Conservation (phyloP, 208 protist species). For the Leishmania mexicana region DNA sequence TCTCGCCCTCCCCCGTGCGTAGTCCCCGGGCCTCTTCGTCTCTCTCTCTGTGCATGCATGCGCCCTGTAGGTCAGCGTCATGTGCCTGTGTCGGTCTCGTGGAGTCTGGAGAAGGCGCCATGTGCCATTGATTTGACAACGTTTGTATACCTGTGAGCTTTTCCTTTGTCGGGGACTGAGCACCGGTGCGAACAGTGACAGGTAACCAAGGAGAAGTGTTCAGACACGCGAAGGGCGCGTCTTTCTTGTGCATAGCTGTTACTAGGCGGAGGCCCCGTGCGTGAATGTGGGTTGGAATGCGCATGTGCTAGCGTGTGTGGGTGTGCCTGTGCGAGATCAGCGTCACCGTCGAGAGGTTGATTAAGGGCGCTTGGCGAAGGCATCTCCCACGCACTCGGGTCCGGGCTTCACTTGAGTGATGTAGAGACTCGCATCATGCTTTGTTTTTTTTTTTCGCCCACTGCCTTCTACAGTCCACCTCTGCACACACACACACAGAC, state of each 20-base stretch:
- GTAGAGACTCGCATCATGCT: constrained; percentile 2
- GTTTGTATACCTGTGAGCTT: not conserved
- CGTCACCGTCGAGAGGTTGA: not conserved
- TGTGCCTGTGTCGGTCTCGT: not conserved
- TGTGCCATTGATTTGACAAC: not conserved
- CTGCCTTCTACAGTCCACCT: not conserved
- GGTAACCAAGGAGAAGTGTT: not conserved
- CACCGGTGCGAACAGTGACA: not conserved
- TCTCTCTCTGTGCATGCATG: not conserved
- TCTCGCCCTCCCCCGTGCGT: not conserved
- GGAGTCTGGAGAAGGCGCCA: too few species aligned
- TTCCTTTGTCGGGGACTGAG: not conserved
- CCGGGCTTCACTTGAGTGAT: not conserved
- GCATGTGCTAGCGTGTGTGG: not conserved
- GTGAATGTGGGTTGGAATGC: not conserved
- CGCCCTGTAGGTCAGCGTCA: not conserved
- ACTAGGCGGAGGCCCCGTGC: not conserved
- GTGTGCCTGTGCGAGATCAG: not conserved
- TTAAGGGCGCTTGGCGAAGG: not conserved
- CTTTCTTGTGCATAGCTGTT: not conserved
- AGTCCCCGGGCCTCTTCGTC: not conserved
- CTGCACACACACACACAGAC: constrained; percentile 4
- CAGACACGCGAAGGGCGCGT: too few species aligned
- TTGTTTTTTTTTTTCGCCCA: not conserved
- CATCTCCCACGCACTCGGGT: not conserved